Conservation (phyloP, 306 rosid species). For the Cyclanthera cordifolia region DNA sequence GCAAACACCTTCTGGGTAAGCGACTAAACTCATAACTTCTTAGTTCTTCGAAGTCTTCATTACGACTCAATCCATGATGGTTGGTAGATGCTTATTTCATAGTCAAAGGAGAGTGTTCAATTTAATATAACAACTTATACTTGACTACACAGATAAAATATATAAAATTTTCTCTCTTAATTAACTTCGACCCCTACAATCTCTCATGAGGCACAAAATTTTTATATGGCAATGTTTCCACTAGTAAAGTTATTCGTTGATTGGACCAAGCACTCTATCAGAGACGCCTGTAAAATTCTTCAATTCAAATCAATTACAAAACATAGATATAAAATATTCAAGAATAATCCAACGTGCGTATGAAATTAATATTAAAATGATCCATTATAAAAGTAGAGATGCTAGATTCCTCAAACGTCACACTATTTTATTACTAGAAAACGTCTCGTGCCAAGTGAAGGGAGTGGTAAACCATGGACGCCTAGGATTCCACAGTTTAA, state of each 20-base stretch:
- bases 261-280: not conserved
- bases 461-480: not conserved
- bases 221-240: constrained; percentile 1
- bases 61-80: no score
- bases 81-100: not conserved
- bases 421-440: constrained; percentile 8
- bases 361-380: not conserved
- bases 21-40: no score
- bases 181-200: not conserved
- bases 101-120: not conserved
- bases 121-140: not conserved
- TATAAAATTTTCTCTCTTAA: not conserved
- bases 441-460: constrained; percentile 3
- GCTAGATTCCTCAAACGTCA: constrained; percentile 4
- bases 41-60: no score
- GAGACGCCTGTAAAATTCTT: constrained; percentile 12
- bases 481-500: constrained; percentile 3
- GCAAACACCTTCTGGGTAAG: no score
- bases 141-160: constrained; percentile 4
- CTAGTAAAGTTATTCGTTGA: constrained; percentile 7
- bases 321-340: not conserved
- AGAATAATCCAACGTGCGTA: constrained; percentile 4
- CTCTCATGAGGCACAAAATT: not conserved
- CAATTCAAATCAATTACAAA: not conserved
- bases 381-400: constrained; percentile 13